Conservation (phyloP, 345 rosid genomes). For the Eucalyptus cloeziana region DNA sequence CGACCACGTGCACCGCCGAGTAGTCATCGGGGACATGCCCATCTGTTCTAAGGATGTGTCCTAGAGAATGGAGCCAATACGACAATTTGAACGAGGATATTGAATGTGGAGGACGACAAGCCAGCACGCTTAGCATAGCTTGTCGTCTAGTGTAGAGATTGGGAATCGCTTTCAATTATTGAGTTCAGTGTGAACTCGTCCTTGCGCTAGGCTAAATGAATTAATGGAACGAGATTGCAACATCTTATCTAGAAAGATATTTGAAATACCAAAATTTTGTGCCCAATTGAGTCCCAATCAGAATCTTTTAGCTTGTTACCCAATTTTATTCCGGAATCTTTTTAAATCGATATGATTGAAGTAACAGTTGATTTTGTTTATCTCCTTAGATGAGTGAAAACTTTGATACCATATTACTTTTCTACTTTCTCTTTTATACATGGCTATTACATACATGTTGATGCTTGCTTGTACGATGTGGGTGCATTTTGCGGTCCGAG, state of each 20-base stretch:
- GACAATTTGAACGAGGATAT: not conserved
- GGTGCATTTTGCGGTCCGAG: not conserved
- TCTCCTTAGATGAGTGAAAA: accelerated
- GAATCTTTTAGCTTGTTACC: not conserved
- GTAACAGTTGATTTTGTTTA: accelerated
- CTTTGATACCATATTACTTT: not conserved
- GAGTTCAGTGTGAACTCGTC: not conserved
- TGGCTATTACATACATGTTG: not conserved
- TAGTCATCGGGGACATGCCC: not conserved
- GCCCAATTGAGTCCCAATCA: not conserved
- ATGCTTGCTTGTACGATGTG: not conserved
- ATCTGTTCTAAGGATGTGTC: not conserved
- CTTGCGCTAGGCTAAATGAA: not conserved
- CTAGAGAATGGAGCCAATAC: not conserved
- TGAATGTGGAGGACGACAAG: not conserved
- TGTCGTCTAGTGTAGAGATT: not conserved
- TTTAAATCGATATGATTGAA: accelerated
- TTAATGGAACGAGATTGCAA: not conserved
- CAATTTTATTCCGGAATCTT: not conserved
- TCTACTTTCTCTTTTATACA: not conserved
- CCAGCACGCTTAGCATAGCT: not conserved
- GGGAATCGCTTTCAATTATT: not conserved
- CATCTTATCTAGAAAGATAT: not conserved
- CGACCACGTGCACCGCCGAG: not conserved
- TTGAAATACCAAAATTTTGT: not conserved